Base-by-base conservation (phyloP, 164 flowering plant species). In the Brasenia schreberi region DNA sequence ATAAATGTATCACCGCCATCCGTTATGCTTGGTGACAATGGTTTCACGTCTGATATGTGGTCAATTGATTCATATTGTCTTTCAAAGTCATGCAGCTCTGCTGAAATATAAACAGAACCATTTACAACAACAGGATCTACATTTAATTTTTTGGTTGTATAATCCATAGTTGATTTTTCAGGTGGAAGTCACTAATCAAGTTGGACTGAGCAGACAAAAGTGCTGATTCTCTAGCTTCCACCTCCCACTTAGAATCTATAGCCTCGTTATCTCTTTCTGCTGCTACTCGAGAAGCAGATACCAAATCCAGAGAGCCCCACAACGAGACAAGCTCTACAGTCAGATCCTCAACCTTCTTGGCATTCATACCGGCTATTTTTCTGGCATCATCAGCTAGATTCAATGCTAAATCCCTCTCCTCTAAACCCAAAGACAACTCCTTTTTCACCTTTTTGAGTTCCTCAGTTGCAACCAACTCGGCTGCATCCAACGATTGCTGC, bases 81-180 rank as follows among this genome's bases (percentile, higher is more conserved):
- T 44, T 72, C 78, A 2, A 5, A 64, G 70, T n/a, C 71, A 3
- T 88, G 83, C 5, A 84, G 73, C 43, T 76, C 86, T 44, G 85
- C 90, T 42, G 89, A 87, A 60, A 84, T 81, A 0, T 94, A 82
- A 2, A 86, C 96, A 7, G 84, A 81, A 0, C 79, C 79, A 43
- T 85, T 85, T 33, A 33, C 39, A 33, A 3, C 39, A 0, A 33
- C 39, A 19, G 77, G 68, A 52, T 76, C 69, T 43, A 53, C 70
- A 7, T 65, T 44, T 5, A 9, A 61, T 5, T 77, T 71, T 59
- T 78, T 67, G 56, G 60, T 43, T 18, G 65, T 72, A 19, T 67
- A 53, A 19, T 33, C 4, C 39, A 33, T 33, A 33, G 39, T 33
- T 33, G 39, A 33, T 33, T 69, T 67, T 18, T 69, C 18, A 67